phyloP scores from a whole-genome alignment of 2,329 filamentous ascomycete genomes.

The Massarina eburnea region DNA sequence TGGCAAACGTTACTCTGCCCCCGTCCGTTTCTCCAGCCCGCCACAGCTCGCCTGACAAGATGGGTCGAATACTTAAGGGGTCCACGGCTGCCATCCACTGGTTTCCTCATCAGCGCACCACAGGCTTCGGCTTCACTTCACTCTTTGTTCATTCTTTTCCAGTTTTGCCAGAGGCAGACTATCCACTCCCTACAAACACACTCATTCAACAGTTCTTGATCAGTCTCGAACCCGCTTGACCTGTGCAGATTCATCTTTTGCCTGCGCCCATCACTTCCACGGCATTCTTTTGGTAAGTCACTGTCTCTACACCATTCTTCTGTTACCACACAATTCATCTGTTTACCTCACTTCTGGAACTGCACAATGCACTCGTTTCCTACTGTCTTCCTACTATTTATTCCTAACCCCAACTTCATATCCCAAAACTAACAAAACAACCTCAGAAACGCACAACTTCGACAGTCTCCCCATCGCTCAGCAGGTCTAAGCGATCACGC shows the following conservation, averaged over 20 bases:
- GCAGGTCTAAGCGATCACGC: constrained; percentile 43
- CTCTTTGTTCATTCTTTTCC: constrained; percentile 18
- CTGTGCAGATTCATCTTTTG: not conserved
- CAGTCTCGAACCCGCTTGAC: not conserved
- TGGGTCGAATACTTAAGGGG: constrained; percentile 11
- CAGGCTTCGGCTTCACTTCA: constrained; percentile 15
- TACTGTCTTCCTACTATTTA: too few species aligned
- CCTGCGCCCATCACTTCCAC: constrained; percentile 3
- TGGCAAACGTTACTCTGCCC: constrained; percentile 7
- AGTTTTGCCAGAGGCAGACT: constrained; percentile 28
- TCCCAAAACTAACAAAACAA: too few species aligned
- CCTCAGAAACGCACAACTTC: not conserved
- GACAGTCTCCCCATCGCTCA: constrained; percentile 28
- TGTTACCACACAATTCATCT: too few species aligned
- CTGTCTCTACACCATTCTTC: not conserved
- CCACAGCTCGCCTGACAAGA: constrained; percentile 4
- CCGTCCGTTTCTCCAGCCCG: constrained; percentile 15
- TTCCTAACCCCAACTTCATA: not conserved
- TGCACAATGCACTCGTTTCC: not conserved
- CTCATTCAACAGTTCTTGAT: constrained; percentile 14
- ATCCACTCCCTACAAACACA: constrained; percentile 17
- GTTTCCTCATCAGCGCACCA: constrained; percentile 16
- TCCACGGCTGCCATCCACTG: constrained; percentile 6
- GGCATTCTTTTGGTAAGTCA: constrained; percentile 2
- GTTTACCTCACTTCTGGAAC: not conserved